These are phyloP conservation scores for Monosporascus ibericus DNA, from an alignment of 2,329 filamentous ascomycete species.

Conservation along the genomic window DNA sequence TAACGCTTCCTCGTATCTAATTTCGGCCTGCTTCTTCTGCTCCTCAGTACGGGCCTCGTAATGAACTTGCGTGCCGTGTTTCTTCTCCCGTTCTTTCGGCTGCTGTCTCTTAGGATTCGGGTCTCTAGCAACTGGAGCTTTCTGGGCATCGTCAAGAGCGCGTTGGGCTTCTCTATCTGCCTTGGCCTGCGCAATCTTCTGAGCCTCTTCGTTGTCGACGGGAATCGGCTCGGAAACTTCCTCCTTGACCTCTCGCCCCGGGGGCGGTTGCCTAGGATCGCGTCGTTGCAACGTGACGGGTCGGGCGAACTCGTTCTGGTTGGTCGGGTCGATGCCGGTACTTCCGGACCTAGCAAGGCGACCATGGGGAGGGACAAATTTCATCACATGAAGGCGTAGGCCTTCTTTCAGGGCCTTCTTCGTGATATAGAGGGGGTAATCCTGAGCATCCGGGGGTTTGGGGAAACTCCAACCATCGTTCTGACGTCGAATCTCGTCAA, in stretches of 20 bases:
- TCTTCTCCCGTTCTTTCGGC: slow-evolving; percentile 62
- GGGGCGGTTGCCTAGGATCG: slow-evolving; percentile 67
- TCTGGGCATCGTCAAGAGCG: slow-evolving; percentile 83
- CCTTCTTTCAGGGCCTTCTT: slow-evolving; percentile 75
- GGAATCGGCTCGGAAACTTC: slow-evolving; percentile 40
- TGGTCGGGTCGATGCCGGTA: slow-evolving; percentile 56
- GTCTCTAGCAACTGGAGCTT: slow-evolving; percentile 72
- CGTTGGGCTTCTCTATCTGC: slow-evolving; percentile 80
- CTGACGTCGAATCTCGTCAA: slow-evolving; percentile 37
- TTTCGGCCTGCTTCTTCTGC: slow-evolving; percentile 65
- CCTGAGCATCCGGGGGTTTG: slow-evolving; percentile 32
- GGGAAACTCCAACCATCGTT: slow-evolving; percentile 55
- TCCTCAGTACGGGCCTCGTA: slow-evolving; percentile 75
- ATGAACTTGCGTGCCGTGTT: slow-evolving; percentile 72
- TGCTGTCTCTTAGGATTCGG: slow-evolving; percentile 37
- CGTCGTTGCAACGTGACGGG: slow-evolving; percentile 86
- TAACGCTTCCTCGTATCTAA: slow-evolving; percentile 88
- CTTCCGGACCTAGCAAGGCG: slow-evolving; percentile 41
- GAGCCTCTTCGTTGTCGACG: slow-evolving; percentile 52
- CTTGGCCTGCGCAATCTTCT: slow-evolving; percentile 62
- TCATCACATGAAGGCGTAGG: slow-evolving; percentile 81
- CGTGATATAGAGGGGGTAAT: slow-evolving; percentile 71
- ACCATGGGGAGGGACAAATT: slow-evolving; percentile 55
- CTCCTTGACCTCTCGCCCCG: slow-evolving; percentile 58
- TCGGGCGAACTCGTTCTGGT: slow-evolving; percentile 75